A percentile compares a stretch with the other conserved stretches of the same genome.
Conservation (phyloP, 2,329 filamentous ascomycete species). For the Venturia asperata region DNA sequence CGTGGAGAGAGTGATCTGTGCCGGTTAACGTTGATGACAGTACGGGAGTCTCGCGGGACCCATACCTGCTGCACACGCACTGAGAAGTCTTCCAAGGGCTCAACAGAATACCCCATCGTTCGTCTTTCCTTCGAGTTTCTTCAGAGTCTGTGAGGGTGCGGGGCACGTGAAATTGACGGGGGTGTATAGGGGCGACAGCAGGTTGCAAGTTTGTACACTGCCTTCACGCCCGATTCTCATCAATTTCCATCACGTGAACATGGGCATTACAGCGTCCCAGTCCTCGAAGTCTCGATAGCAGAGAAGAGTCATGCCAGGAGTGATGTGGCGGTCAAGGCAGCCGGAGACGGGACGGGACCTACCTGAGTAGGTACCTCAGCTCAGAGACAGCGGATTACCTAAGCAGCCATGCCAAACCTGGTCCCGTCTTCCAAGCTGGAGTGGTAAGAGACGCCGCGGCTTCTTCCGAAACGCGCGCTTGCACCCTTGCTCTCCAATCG, state of each 20-base stretch:
- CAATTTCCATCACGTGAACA: not conserved
- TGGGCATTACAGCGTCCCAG: not conserved
- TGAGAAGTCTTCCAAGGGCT: slow-evolving; percentile 42
- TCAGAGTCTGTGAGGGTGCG: too few relatives aligned
- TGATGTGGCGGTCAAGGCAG: too few relatives aligned
- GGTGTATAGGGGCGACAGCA: not conserved
- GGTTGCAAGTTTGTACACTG: not conserved
- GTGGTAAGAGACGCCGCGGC: too few relatives aligned
- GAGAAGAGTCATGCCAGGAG: too few relatives aligned
- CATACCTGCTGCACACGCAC: slow-evolving; percentile 45
- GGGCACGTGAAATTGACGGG: not conserved
- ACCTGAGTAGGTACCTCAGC: too few relatives aligned
- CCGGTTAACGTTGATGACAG: not conserved
- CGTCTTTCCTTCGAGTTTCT: not conserved
- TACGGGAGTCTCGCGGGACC: not conserved
- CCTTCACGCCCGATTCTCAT: not conserved
- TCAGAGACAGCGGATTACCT: too few relatives aligned
- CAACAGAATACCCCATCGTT: slow-evolving; percentile 25
- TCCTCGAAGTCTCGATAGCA: too few relatives aligned
- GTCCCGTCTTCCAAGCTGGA: too few relatives aligned
- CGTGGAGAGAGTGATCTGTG: slow-evolving; percentile 82
- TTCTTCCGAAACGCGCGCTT: too few relatives aligned
- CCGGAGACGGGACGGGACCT: too few relatives aligned
- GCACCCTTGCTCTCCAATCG: too few relatives aligned
- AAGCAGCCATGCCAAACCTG: too few relatives aligned